Percentiles rank a stretch among this genome's conserved stretches.
phyloP scores from a whole-genome alignment of 2,329 filamentous ascomycete genomes.

The Byssoonygena ceratinophila region DNA sequence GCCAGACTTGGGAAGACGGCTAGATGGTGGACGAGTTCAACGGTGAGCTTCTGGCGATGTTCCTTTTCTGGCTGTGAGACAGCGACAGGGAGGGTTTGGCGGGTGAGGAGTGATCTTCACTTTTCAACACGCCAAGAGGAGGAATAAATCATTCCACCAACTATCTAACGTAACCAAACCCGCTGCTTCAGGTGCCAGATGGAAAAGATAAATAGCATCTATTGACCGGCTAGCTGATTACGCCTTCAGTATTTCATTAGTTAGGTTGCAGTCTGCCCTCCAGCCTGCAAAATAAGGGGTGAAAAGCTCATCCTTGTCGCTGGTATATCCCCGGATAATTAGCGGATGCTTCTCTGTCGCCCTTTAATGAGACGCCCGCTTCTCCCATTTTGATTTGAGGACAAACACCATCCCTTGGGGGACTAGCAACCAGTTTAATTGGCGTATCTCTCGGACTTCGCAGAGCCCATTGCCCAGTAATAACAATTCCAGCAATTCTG shows the following conservation, averaged over 20 bases:
- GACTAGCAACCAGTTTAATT: neutral
- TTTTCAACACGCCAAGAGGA: neutral
- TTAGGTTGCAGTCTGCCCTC: too few species aligned
- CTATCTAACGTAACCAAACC: neutral
- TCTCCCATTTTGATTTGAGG: too few species aligned
- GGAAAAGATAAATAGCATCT: too few species aligned
- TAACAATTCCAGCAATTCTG: neutral
- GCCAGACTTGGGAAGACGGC: neutral
- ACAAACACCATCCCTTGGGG: neutral
- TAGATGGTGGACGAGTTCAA: neutral
- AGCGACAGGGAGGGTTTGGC: neutral
- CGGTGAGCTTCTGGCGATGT: neutral
- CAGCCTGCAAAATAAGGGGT: too few species aligned
- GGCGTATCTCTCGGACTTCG: neutral
- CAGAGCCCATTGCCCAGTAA: neutral
- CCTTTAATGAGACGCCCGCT: too few species aligned
- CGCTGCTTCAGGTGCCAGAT: too few species aligned
- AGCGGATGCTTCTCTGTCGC: too few species aligned
- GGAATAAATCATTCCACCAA: neutral
- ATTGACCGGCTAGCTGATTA: too few species aligned
- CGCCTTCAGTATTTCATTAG: too few species aligned
- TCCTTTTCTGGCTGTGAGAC: neutral
- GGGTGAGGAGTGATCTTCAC: neutral
- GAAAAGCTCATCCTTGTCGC: too few species aligned
- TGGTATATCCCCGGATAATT: too few species aligned